Conservation (phyloP, 352 stramenopile species). For the Thalassiosira exigua region DNA sequence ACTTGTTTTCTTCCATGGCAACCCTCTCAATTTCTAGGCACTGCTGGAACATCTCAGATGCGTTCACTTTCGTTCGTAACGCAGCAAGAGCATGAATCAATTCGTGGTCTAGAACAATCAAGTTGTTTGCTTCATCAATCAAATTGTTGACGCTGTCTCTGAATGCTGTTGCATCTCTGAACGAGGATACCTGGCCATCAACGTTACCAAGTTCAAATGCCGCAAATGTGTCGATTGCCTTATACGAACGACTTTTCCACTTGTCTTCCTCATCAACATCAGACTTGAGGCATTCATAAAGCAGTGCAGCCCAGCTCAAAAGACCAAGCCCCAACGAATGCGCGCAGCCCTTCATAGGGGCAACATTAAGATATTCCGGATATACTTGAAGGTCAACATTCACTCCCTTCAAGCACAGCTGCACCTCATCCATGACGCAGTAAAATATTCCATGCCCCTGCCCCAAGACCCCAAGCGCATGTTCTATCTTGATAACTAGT, state of each 20-base stretch:
- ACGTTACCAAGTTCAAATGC: slow-evolving; percentile 40
- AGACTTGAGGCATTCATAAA: slow-evolving; percentile 73
- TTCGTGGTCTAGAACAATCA: slow-evolving; percentile 61
- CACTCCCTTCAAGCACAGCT: slow-evolving; percentile 55
- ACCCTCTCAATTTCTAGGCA: slow-evolving; percentile 36
- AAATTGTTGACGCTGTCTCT: slow-evolving; percentile 42
- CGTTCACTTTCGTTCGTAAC: slow-evolving; percentile 38
- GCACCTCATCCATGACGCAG: slow-evolving; percentile 65
- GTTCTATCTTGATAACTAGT: slow-evolving; percentile 55
- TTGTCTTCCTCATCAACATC: slow-evolving; percentile 60
- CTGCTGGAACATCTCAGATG: slow-evolving; percentile 27
- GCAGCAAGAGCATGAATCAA: slow-evolving; percentile 36
- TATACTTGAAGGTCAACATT: slow-evolving; percentile 47
- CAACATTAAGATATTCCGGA: slow-evolving; percentile 45
- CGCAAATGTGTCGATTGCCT: slow-evolving; percentile 12
- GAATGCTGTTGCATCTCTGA: slow-evolving; percentile 39
- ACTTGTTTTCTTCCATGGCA: slow-evolving; percentile 28
- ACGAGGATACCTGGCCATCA: slow-evolving; percentile 9
- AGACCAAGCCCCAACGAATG: slow-evolving; percentile 66
- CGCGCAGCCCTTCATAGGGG: slow-evolving; percentile 64
- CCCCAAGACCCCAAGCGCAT: slow-evolving; percentile 39
- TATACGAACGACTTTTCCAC: slow-evolving; percentile 47
- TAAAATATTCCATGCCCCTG: slow-evolving; percentile 65
- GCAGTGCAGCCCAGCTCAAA: slow-evolving; percentile 71
- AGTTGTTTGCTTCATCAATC: slow-evolving; percentile 53